Percentiles rank a stretch among this genome's conserved stretches.
Conservation (phyloP, 371 early-diverging fungal species). For the Apophysomyces sp. region DNA sequence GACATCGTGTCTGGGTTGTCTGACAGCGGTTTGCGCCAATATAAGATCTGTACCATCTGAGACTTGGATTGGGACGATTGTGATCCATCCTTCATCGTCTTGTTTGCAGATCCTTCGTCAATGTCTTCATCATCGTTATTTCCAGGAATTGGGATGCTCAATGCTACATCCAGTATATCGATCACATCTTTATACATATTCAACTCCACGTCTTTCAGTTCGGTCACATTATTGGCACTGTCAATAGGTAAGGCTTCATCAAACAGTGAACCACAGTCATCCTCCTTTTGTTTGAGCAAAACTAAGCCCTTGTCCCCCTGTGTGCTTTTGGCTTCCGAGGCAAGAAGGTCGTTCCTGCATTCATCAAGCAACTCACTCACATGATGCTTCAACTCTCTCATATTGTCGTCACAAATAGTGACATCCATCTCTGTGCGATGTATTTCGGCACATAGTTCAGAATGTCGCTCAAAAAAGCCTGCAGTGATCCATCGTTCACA, state of each 20-base stretch:
- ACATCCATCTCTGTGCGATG: conserved; percentile 83
- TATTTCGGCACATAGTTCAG: conserved; percentile 69
- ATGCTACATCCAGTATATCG: conserved; percentile 43
- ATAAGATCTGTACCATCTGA: conserved; percentile 57
- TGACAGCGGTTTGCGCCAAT: conserved; percentile 54
- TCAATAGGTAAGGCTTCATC: conserved; percentile 21
- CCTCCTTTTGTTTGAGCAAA: background rate
- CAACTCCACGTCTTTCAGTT: conserved; percentile 21
- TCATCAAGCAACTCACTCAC: conserved; percentile 49
- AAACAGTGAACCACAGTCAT: conserved; percentile 18
- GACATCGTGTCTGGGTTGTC: conserved; percentile 23
- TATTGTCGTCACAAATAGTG: conserved; percentile 67
- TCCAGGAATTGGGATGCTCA: conserved; percentile 59
- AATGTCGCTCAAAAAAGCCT: conserved; percentile 77
- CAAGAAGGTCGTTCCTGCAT: background rate
- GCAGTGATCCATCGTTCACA: conserved; percentile 82
- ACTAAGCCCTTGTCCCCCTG: background rate
- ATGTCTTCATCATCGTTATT: conserved; percentile 11
- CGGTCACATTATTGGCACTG: conserved; percentile 13
- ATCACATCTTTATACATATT: conserved; percentile 34
- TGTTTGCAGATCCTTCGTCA: conserved; percentile 5
- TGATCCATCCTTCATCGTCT: background rate
- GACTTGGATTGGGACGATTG: conserved; percentile 20
- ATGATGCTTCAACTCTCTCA: conserved; percentile 59
- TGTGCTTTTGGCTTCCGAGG: background rate